phyloP scores from a whole-genome alignment of 1,139 yeast species.

The Saccharomyces hybrid region DNA sequence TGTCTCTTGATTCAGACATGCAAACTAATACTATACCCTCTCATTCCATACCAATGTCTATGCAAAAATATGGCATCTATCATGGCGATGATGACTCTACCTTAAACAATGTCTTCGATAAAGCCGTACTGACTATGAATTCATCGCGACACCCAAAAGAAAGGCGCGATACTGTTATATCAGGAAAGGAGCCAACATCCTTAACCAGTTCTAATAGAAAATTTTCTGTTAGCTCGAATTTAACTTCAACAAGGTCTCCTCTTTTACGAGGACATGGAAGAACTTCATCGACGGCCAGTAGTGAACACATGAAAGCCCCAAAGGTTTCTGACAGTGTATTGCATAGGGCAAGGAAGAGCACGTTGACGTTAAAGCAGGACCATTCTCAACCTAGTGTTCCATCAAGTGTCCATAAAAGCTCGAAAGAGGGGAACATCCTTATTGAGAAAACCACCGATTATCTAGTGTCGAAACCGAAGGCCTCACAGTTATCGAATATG shows the following conservation, averaged over 20 bases:
- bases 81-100: conserved; percentile 26
- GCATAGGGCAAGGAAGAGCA: conserved; percentile 9
- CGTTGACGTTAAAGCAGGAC: conserved; percentile 8
- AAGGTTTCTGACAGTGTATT: conserved; percentile 7
- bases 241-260: not conserved
- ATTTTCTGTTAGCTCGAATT: conserved; percentile 8
- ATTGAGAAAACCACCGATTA: conserved; percentile 22
- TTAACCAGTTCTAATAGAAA: conserved; percentile 11
- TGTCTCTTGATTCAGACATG: conserved; percentile 16
- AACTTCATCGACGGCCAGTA: conserved; percentile 7
- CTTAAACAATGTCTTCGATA: conserved; percentile 20
- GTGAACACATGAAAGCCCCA: conserved; percentile 7
- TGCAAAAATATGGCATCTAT: conserved; percentile 22
- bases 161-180: not conserved
- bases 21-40: conserved; percentile 17
- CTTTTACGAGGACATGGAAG: conserved; percentile 4
- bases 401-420: conserved; percentile 3
- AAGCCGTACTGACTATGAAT: conserved; percentile 18
- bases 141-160: conserved; percentile 4
- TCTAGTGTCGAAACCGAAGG: conserved; percentile 3
- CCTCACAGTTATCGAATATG: conserved; percentile 30
- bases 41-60: conserved; percentile 22
- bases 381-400: conserved; percentile 6
- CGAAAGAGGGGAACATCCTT: conserved; percentile 14
- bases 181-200: not conserved